Evolutionary conservation across 805 yeast genomes (phyloP), one percentile per base, ranked within the genome.

Genomic region (Candida suzukii): DNA sequence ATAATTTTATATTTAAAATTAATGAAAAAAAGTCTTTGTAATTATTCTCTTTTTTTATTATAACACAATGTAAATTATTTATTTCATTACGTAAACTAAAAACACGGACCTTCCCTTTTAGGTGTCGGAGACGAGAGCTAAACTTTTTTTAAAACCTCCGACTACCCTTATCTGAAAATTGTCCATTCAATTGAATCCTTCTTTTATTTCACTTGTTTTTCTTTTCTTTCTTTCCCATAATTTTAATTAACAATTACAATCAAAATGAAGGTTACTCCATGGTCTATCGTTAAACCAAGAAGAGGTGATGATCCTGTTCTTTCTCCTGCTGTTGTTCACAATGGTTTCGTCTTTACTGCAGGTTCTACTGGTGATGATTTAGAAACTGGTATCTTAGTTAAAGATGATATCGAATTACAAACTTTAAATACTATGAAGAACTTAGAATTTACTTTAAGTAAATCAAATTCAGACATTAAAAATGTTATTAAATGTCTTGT

Each of bases 401-500:
- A 17, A 17, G 22, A 17, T 26, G 37, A 34, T 24, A 59, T 73
- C 38, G 70, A 57, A 35, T 62, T 60, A 33, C 81, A 76, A 55
- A 66, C 78, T 18, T 62, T 60, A 42, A 41, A 58, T 37, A 76
- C 76, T 17, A 65, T 74, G 41, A 50, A 58, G 34, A 72, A 69
- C 48, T 57, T 75, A 44, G 60, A 64, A 44, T 58, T 52, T 2
- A 67, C 69, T 5, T 57, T 76, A 37, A 58, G 58, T 36, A 64
- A 65, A 2, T 55, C 73, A 28, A 77, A 76, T 4, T 65, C 79
- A 0, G 65, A 73, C 6, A 33, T 67, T 9, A 73, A 67, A 40
- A 65, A 63, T 39, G 71, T 70, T 5, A 51, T 75, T 49, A 76
- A 76, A 55, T 76, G 74, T 0, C 52, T 72, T 39, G 61, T 74